Evolutionary conservation across 2,329 filamentous ascomycete genomes (phyloP), one percentile per base, ranked within the genome.

Genomic region (Talaromyces sp.): DNA sequence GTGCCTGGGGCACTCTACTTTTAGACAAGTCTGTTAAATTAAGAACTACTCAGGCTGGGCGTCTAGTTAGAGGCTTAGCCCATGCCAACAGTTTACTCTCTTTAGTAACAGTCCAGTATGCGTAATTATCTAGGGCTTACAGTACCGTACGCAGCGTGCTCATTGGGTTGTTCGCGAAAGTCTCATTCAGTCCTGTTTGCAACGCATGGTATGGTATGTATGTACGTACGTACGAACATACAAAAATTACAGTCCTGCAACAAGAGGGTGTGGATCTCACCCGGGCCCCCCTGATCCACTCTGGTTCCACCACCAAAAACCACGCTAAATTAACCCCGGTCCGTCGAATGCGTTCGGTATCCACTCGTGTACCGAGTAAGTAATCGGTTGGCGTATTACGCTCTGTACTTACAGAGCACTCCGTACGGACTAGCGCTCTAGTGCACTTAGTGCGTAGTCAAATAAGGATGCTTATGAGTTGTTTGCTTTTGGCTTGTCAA

Each of bases 381-480:
- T 56, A 37, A 56, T 56, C 7, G 6, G 49, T 33, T 54, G 24
- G n/a, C 33, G 33, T 57, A 24, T 19, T 56, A 56, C 27, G 35
- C 3, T 37, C 9, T 13, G 13, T 37, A 37, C 35, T 37, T 8
- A 10, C 27, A 31, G 27, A 31, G 27, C 27, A 31, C 3, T 37
- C 35, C 13, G 35, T 37, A 37, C 35, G 35, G 13, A 31, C 31
- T 54, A 54, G 49, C 27, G 27, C 33, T 14, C 19, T 57, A 57
- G 52, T 37, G 47, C 3, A 24, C n/a, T 24, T 22, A 41, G 19
- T 35, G 52, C 52, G n/a, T 57, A 57, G 54, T 57, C 54, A 41
- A 57, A 57, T 57, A 35, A 57, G 54, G 56, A 58, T 58, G 56
- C 56, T 39, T 59, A n/a, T 59, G 56, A 59, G 56, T 59, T 59